Percentiles rank a stretch among this genome's conserved stretches.
phyloP scores from a whole-genome alignment of 2,329 filamentous ascomycete species.

The Daldinia sp. region DNA sequence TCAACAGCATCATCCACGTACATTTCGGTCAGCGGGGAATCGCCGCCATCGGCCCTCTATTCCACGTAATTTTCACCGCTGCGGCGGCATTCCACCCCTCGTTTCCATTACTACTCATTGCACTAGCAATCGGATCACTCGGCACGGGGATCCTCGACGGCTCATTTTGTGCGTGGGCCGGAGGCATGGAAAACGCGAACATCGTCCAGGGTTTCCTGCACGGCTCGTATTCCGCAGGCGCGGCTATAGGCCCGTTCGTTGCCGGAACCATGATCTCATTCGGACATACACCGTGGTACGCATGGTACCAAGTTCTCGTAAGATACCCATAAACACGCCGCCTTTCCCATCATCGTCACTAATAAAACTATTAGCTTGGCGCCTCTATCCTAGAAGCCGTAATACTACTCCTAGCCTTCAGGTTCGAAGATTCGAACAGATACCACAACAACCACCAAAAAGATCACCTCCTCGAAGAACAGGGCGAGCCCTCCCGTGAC shows the following conservation, averaged over 20 bases:
- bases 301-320: slow-evolving; percentile 52
- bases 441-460: slow-evolving; percentile 43
- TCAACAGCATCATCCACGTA: slow-evolving; percentile 51
- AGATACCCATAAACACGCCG: slow-evolving; percentile 17
- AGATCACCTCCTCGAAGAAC: not conserved
- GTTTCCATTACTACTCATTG: slow-evolving; percentile 47
- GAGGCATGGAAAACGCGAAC: slow-evolving; percentile 51
- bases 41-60: slow-evolving; percentile 50
- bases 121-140: slow-evolving; percentile 46
- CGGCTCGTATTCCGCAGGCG: slow-evolving; percentile 51
- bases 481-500: not conserved
- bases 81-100: slow-evolving; percentile 43
- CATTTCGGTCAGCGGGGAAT: slow-evolving; percentile 53
- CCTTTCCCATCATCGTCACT: not conserved
- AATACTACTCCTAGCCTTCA: slow-evolving; percentile 48
- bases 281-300: slow-evolving; percentile 46
- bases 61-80: slow-evolving; percentile 48
- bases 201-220: slow-evolving; percentile 52
- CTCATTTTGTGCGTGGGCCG: slow-evolving; percentile 57
- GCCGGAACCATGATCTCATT: slow-evolving; percentile 45
- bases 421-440: slow-evolving; percentile 45
- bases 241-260: slow-evolving; percentile 49
- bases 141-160: slow-evolving; percentile 54
- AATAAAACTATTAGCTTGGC: slow-evolving; percentile 20
- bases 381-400: slow-evolving; percentile 39